Evolutionary conservation across 1,284 basidiomycete genomes (phyloP), one percentile per base, ranked within the genome.

Genomic region (Trametes versicolor): DNA sequence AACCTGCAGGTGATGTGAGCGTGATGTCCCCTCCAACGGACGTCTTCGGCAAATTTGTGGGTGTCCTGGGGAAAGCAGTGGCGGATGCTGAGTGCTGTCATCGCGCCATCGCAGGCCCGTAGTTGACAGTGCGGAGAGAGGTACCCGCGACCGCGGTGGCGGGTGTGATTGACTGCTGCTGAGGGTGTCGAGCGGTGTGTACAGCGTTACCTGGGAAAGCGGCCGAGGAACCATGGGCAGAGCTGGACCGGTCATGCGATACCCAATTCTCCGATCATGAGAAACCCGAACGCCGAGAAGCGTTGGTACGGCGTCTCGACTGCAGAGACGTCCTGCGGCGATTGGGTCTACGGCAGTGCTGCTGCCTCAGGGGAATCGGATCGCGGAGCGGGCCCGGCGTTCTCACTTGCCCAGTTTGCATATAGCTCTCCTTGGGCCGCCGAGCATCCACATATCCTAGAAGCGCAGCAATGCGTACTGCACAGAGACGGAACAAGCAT

Each of bases 231-330:
- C 56, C 36, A 60, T 62, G 58, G 61, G 50, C 58, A 43, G 52
- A 58, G 29, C 58, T 60, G 59, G 58, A 39, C 53, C 64, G 68
- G 64, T 69, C 68, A 69, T 66, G 68, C 68, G 68, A 66, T 69
- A 29, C 25, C 37, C 32, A 65, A 69, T 66, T 66, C 68, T 69
- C 68, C 68, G 68, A 66, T 69, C 68, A 69, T 69, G 68, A 66
- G 65, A 69, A 66, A 66, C 48, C 62, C 63, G 65, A 63, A 66
- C 62, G 65, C 63, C 68, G 50, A 61, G 68, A 69, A 69, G 68
- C 57, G 51, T 64, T 60, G 41, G 34, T 41, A 49, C 52, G 47
- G 58, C 63, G 65, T 41, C 65, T 66, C 39, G 63, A 69, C 50
- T 63, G 54, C 62, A 48, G 32, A 23, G 21, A 43, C 25, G 39